Evolutionary conservation across 1,284 basidiomycete genomes (phyloP), one percentile per base, ranked within the genome.

Genomic region (Papiliotrema fonsecae): DNA sequence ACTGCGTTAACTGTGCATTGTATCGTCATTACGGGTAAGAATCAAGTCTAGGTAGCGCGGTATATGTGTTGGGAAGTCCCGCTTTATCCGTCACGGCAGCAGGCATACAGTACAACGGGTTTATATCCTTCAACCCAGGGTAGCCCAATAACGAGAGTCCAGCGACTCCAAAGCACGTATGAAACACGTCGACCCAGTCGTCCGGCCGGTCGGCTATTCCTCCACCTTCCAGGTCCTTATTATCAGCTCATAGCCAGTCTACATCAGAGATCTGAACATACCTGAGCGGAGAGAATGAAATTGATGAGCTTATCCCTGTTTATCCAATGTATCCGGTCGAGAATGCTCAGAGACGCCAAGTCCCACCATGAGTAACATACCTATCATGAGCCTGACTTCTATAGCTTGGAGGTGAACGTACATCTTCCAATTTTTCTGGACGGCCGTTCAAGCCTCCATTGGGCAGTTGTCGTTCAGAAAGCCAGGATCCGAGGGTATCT

Each of bases 341-440:
- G 73, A 51, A 97, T 93, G 18, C 89, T 83, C 43, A 98, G 73
- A 0, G 88, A 78, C 0, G 93, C 92, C 2, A 98, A 79, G 5
- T 94, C 91, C 92, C 93, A 98, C 78, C 91, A 94, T 61, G 87
- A 91, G 74, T 98, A 98, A 76, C 96, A 98, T 2, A 96, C 89
- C 90, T 93, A 55, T 16, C 16, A 14, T 13, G 32, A 42, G 18
- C n/a, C 25, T 36, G 35, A 39, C 21, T 25, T 3, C 16, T 14
- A 26, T 18, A 9, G 16, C n/a, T 40, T 3, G 11, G 28, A 30
- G 10, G 26, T 13, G 18, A 7, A 27, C 84, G 62, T 59, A 93
- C 93, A 67, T 97, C 93, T 75, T 94, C 91, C n/a, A 97, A 78
- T 76, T 98, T 98, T 69, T 98, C 90, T 2, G 94, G 94, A 19